phyloP scores from a whole-genome alignment of 257 asterid species.

The Lavandula angustifolia region DNA sequence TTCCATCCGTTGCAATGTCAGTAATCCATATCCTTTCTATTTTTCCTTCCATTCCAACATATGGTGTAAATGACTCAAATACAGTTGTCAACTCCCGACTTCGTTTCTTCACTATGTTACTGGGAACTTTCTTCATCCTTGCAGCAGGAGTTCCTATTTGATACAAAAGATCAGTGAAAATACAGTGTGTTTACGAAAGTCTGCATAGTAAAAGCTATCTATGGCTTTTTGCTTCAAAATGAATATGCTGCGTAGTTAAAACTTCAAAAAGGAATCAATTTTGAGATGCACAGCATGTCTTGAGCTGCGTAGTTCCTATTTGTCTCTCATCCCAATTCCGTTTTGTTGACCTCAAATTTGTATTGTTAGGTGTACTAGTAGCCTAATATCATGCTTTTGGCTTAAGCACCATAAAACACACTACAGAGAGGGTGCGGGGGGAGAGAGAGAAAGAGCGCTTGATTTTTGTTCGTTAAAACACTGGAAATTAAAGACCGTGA shows the following conservation, averaged over 20 bases:
- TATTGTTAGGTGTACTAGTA: background rate
- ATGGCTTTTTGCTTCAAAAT: background rate
- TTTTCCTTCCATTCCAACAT: conserved; percentile 78
- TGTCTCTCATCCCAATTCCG: background rate
- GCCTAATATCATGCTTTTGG: background rate
- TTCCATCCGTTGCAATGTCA: conserved; percentile 87
- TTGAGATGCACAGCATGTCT: background rate
- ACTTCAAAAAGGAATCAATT: background rate
- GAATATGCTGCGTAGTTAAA: background rate
- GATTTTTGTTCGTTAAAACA: background rate
- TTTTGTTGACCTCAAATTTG: background rate
- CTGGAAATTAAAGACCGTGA: background rate
- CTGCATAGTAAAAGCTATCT: background rate
- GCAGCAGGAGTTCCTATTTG: conserved; percentile 36
- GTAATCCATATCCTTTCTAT: conserved; percentile 88
- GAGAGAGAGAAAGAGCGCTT: background rate
- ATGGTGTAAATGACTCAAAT: conserved; percentile 87
- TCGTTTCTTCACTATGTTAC: conserved; percentile 79
- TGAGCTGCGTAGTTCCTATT: too few relatives aligned
- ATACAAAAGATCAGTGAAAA: conserved; percentile 3
- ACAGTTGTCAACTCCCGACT: conserved; percentile 86
- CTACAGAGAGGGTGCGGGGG: background rate
- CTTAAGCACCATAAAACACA: conserved; percentile 6
- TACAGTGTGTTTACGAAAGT: background rate
- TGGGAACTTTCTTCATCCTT: conserved; percentile 78